These are phyloP conservation scores for Lentinus tigrinus DNA, from an alignment of 768 basidiomycete species.

Conservation along the genomic window DNA sequence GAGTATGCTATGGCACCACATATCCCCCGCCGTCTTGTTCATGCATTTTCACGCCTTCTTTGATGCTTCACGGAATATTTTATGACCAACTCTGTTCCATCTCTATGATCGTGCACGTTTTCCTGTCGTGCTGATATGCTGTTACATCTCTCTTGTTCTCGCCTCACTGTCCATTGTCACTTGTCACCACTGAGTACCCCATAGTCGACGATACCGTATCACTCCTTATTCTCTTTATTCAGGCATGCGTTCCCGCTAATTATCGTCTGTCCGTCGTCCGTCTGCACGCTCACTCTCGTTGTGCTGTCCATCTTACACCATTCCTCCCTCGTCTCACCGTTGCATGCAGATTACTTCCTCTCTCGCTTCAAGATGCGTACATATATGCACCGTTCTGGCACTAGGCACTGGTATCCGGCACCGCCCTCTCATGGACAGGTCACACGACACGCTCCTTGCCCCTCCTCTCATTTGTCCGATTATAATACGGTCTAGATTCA, in stretches of 20 bases:
- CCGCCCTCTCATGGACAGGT: slow-evolving; percentile 5
- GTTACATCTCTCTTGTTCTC: slow-evolving; percentile 13
- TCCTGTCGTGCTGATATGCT: slow-evolving; percentile 29
- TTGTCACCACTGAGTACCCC: slow-evolving; percentile 29
- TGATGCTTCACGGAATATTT: slow-evolving; percentile 25
- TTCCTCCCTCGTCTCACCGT: not conserved
- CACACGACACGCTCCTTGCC: slow-evolving; percentile 20
- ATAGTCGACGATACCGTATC: slow-evolving; percentile 32
- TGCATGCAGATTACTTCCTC: not conserved
- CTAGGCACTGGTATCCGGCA: not conserved
- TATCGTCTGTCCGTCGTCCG: slow-evolving; percentile 1
- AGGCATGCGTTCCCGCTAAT: slow-evolving; percentile 22
- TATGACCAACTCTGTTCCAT: slow-evolving; percentile 28
- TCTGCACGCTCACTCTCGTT: slow-evolving; percentile 20
- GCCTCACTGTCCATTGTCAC: slow-evolving; percentile 22
- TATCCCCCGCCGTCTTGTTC: slow-evolving; percentile 7
- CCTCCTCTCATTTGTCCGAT: slow-evolving; percentile 18
- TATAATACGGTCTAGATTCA: slow-evolving; percentile 29
- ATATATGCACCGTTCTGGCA: not conserved
- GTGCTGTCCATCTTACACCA: slow-evolving; percentile 22
- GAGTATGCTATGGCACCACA: slow-evolving; percentile 13
- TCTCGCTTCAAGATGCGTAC: slow-evolving; percentile 11
- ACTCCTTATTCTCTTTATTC: slow-evolving; percentile 28
- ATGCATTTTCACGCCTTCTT: slow-evolving; percentile 18
- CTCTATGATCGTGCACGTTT: slow-evolving; percentile 22